phyloP scores from a whole-genome alignment of 306 rosid species.

The Herpetospermum pedunculosum region DNA sequence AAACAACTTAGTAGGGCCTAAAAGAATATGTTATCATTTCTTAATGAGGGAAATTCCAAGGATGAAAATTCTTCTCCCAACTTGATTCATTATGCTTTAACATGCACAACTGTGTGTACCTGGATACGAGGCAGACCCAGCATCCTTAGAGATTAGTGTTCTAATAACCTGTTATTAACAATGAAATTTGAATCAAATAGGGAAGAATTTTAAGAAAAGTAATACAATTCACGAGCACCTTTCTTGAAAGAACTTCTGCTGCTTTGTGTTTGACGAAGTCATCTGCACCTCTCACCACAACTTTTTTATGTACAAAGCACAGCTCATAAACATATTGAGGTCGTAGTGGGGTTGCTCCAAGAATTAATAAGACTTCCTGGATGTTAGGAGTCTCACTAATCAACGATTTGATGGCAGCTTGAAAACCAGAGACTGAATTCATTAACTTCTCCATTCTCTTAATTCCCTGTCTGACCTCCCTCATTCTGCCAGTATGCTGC shows the following conservation, averaged over 20 bases:
- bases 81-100: neutral
- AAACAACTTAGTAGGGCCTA: constrained; percentile 66
- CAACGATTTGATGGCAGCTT: constrained; percentile 47
- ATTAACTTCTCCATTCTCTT: constrained; percentile 65
- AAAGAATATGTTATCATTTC: constrained; percentile 9
- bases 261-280: constrained; percentile 55
- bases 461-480: constrained; percentile 62
- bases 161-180: constrained; percentile 59
- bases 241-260: constrained; percentile 64
- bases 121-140: constrained; percentile 63
- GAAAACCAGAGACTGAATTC: constrained; percentile 36
- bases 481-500: constrained; percentile 47
- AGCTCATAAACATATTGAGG: constrained; percentile 58
- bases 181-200: constrained; percentile 8
- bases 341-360: constrained; percentile 67
- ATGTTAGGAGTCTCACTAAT: constrained; percentile 32
- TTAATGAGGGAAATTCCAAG: neutral
- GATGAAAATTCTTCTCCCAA: neutral
- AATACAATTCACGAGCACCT: constrained; percentile 27
- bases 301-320: constrained; percentile 29
- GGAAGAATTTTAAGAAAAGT: constrained; percentile 5
- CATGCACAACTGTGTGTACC: constrained; percentile 25
- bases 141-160: constrained; percentile 55
- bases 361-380: constrained; percentile 40
- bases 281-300: constrained; percentile 12